Percentiles rank a stretch among this genome's conserved stretches.
These are phyloP conservation scores for Chlorella vulgaris DNA, from an alignment of 139 green algal genomes.

Conservation along the genomic window DNA sequence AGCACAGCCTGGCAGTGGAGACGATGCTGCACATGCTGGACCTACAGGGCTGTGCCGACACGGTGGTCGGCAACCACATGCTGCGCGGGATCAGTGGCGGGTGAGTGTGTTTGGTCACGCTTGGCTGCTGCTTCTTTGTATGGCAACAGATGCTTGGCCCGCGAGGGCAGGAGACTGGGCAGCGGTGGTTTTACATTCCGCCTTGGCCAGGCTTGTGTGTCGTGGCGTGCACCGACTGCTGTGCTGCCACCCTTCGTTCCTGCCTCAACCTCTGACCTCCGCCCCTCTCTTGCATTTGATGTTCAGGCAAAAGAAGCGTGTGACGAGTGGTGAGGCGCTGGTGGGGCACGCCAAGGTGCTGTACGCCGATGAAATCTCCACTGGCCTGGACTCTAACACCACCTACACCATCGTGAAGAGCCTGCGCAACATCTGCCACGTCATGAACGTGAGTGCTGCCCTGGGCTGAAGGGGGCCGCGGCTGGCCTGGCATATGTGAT, in stretches of 20 bases:
- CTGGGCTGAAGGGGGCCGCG: neutral
- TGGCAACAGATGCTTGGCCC: neutral
- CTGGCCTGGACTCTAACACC: conserved; percentile 64
- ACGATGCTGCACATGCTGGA: conserved; percentile 55
- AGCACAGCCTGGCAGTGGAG: conserved; percentile 54
- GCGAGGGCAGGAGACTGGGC: too few relatives aligned
- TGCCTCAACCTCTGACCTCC: too few relatives aligned
- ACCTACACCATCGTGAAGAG: conserved; percentile 48
- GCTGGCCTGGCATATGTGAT: neutral
- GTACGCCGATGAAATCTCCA: conserved; percentile 64
- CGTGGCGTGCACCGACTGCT: too few relatives aligned
- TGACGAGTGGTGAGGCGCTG: conserved; percentile 73
- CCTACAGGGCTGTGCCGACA: conserved; percentile 34
- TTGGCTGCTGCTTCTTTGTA: too few relatives aligned
- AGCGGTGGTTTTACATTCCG: too few relatives aligned
- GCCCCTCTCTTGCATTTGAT: too few relatives aligned
- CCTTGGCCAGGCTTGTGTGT: too few relatives aligned
- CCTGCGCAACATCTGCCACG: conserved; percentile 51
- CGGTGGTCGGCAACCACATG: conserved; percentile 56
- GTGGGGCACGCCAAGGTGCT: conserved; percentile 35
- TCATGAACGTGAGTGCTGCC: conserved; percentile 16
- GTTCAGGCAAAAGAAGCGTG: conserved; percentile 54
- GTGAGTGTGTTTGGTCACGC: neutral
- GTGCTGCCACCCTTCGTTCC: too few relatives aligned
- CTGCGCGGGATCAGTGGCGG: conserved; percentile 60